These are phyloP conservation scores for Phytophthora pseudosyringae DNA, from an alignment of 352 stramenopile species.

Conservation along the genomic window DNA sequence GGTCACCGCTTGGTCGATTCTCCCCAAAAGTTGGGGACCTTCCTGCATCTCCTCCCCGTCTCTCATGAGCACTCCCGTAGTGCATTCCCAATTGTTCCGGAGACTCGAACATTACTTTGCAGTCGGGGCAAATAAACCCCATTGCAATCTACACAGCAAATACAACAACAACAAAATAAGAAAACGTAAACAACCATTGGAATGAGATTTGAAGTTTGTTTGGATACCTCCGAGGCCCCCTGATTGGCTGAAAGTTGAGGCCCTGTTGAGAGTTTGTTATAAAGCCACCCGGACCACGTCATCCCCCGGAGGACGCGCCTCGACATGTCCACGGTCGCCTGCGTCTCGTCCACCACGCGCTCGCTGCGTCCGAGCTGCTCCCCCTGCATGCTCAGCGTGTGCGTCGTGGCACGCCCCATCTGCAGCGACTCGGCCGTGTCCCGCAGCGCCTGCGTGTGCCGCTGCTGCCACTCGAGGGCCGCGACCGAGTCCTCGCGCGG, in stretches of 20 bases:
- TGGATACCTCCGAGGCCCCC: slow-evolving; percentile 10
- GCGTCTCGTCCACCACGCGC: slow-evolving; percentile 59
- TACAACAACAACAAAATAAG: slow-evolving; percentile 2
- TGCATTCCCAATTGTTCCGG: slow-evolving; percentile 60
- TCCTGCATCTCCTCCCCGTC: not conserved
- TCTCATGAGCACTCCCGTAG: slow-evolving; percentile 59
- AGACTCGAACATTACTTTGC: slow-evolving; percentile 70
- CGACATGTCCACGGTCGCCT: slow-evolving; percentile 61
- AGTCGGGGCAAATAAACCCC: slow-evolving; percentile 88
- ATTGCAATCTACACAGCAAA: slow-evolving; percentile 64
- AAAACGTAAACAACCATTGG: not conserved
- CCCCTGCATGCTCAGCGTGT: slow-evolving; percentile 70
- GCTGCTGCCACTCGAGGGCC: slow-evolving; percentile 34
- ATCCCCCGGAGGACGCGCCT: slow-evolving; percentile 71
- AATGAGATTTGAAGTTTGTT: not conserved
- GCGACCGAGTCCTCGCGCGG: not conserved
- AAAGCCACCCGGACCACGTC: slow-evolving; percentile 85
- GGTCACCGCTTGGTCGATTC: not conserved
- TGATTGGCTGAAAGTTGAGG: slow-evolving; percentile 30
- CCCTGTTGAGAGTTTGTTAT: slow-evolving; percentile 64
- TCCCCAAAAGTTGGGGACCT: not conserved
- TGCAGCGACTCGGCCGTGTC: slow-evolving; percentile 59
- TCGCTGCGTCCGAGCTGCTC: slow-evolving; percentile 71
- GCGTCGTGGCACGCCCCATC: slow-evolving; percentile 58
- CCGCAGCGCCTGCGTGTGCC: slow-evolving; percentile 60